These are phyloP conservation scores for Saccharomycopsis sp. DNA, from an alignment of 805 yeast genomes.

Conservation along the genomic window DNA sequence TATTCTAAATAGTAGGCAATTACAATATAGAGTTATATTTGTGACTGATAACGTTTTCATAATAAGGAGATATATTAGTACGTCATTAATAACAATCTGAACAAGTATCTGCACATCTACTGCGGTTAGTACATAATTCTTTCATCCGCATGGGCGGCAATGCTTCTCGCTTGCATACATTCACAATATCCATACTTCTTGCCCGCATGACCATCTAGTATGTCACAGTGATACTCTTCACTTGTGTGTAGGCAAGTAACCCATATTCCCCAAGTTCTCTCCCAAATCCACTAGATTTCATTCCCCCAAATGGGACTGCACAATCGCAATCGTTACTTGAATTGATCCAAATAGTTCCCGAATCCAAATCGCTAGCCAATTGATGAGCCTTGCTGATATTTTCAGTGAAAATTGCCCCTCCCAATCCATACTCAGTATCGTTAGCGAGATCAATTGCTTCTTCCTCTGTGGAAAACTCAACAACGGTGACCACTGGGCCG, in stretches of 20 bases:
- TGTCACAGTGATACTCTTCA: slow-evolving; percentile 58
- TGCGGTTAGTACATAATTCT: no score
- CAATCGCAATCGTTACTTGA: slow-evolving; percentile 50
- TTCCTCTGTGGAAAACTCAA: slow-evolving; percentile 37
- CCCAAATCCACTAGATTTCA: slow-evolving; percentile 59
- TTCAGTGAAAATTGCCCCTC: slow-evolving; percentile 39
- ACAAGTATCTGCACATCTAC: no score
- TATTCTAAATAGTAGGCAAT: no score
- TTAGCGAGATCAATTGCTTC: slow-evolving; percentile 41
- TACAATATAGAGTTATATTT: no score
- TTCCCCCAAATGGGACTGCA: slow-evolving; percentile 64
- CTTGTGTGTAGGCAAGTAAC: slow-evolving; percentile 53
- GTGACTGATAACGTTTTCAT: no score
- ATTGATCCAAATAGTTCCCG: slow-evolving; percentile 54
- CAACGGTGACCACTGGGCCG: slow-evolving; percentile 45
- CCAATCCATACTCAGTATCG: slow-evolving; percentile 40
- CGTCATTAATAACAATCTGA: no score
- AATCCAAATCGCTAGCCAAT: slow-evolving; percentile 36
- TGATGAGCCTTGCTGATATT: slow-evolving; percentile 34
- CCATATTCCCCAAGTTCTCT: slow-evolving; percentile 66
- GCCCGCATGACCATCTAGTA: no score
- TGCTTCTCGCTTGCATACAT: not conserved
- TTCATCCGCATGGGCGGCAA: not conserved
- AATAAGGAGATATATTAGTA: no score
- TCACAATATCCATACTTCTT: no score